Evolutionary conservation across 257 asterid genomes (phyloP).

Genomic region (Solanum acaule): DNA sequence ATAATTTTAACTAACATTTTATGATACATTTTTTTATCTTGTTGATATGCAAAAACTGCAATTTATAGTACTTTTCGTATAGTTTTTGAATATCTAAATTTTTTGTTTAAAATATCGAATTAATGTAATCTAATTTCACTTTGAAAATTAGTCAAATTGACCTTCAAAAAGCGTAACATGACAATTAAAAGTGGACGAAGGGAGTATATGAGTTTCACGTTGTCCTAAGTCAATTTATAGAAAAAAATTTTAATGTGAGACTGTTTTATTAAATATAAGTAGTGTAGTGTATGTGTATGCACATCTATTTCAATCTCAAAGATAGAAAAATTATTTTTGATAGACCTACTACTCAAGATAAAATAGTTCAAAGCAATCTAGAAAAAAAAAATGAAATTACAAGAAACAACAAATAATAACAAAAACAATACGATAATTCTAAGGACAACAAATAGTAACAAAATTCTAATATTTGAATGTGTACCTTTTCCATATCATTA

Average conservation of each 20-base stretch:
- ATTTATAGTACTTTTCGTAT: no score
- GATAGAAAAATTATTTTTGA: accelerated
- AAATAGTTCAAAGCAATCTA: not conserved
- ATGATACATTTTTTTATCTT: no score
- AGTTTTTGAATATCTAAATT: no score
- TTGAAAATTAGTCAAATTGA: not conserved
- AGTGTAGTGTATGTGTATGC: not conserved
- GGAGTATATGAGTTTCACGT: no score
- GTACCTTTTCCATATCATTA: not conserved
- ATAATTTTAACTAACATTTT: no score
- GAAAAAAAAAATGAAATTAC: not conserved
- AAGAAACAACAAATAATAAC: not conserved
- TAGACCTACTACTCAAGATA: not conserved
- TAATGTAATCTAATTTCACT: no score
- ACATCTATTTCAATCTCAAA: no score
- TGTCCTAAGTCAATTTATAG: not conserved
- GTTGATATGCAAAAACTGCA: no score
- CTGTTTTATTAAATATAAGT: no score
- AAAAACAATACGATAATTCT: not conserved
- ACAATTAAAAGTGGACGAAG: not conserved
- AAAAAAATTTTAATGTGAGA: not conserved
- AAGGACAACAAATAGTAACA: not conserved
- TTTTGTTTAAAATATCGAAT: no score
- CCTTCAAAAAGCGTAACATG: no score
- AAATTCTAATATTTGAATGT: not conserved